Evolutionary conservation across 768 basidiomycete species (phyloP), one percentile per base, ranked within the genome.

Genomic region (Lentinula detonsa): DNA sequence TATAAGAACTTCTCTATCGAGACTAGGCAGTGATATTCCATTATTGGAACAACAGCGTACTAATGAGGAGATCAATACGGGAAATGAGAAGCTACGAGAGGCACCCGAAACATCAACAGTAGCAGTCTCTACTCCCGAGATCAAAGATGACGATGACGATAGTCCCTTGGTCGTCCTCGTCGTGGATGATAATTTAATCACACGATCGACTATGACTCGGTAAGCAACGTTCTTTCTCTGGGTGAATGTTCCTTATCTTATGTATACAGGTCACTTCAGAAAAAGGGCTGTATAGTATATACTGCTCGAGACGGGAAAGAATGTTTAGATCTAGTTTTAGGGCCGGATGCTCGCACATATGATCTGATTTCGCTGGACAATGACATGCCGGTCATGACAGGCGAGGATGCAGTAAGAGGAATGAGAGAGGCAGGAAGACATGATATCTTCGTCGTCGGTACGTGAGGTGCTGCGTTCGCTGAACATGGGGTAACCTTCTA

Each of bases 311-410:
- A 78, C 63, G 77, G 77, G 18, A 62, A 70, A 56, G 66, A 72
- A 53, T 73, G 70, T 28, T 67, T 76, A 34, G 75, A 77, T 37
- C 62, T 74, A 60, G 61, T 75, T 8, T 64, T 75, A n/a, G 66
- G 63, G 2, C 53, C 61, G 16, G 56, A 64, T 8, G 65, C 68
- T 23, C 39, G 62, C 16, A 64, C 61, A 4, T 76, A 69, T 63
- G 75, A 75, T 59, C 62, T 76, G 16, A 65, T 74, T 21, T 75
- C 72, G 64, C 67, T 78, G 35, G 76, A 77, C 65, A 77, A 76
- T 11, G 50, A 57, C 62, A 75, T 76, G 70, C 65, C 70, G 8
- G 58, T 64, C 3, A 66, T 69, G 64, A 71, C 73, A 9, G 77
- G 77, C 15, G 72, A 74, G 37, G 70, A 76, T 23, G 69, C 72